These are phyloP conservation scores for Colletotrichum lupini DNA, from an alignment of 2,329 filamentous ascomycete species.

Conservation along the genomic window DNA sequence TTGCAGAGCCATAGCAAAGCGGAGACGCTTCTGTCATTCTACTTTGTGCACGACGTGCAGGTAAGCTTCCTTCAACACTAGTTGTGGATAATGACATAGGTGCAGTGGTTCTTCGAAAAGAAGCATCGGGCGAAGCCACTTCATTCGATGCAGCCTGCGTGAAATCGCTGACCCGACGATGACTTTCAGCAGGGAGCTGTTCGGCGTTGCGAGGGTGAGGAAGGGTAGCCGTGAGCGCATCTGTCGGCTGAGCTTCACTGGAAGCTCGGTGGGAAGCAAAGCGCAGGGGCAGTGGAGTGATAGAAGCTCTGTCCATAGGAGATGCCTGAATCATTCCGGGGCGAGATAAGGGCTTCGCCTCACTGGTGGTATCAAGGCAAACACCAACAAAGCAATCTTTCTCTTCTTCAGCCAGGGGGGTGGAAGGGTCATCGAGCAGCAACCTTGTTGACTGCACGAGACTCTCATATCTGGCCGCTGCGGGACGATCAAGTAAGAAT, in stretches of 20 bases:
- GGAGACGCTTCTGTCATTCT: not conserved
- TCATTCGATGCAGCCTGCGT: not conserved
- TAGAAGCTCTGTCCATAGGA: not conserved
- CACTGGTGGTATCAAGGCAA: not conserved
- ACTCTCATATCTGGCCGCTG: not conserved
- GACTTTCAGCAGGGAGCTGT: not conserved
- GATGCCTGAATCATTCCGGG: not conserved
- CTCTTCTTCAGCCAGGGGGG: not conserved
- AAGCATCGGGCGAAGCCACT: not conserved
- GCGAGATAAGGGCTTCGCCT: not conserved
- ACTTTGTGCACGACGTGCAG: not conserved
- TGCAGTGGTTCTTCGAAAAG: not conserved
- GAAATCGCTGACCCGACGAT: not conserved
- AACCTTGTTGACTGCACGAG: not conserved
- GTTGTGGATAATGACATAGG: not conserved
- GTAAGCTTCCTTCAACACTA: not conserved
- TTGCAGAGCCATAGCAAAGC: slow-evolving; percentile 4
- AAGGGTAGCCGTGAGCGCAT: slow-evolving; percentile 2
- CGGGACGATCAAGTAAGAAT: slow-evolving; percentile 2
- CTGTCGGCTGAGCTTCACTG: not conserved
- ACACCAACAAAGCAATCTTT: slow-evolving; percentile 18
- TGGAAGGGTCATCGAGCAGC: not conserved
- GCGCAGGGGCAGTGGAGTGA: not conserved
- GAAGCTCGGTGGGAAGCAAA: slow-evolving; percentile 5
- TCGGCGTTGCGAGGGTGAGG: not conserved